phyloP scores from a whole-genome alignment of 23 red algal genomes.

The Gracilaria gracilis region DNA sequence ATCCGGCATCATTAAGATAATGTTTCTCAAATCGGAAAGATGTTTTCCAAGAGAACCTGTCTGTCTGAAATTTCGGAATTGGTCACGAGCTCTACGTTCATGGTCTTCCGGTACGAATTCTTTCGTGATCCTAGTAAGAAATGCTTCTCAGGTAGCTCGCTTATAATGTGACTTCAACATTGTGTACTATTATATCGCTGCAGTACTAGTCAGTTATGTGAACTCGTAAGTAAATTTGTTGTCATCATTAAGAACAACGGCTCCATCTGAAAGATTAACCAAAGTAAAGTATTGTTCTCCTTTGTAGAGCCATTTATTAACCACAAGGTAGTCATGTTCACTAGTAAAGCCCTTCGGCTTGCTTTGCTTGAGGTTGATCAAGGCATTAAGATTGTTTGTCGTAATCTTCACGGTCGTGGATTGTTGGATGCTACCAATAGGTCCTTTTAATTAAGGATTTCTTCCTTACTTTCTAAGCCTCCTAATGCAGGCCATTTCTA shows the following conservation, averaged over 20 bases:
- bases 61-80: background rate
- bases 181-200: constrained; percentile 31
- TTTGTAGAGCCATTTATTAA: constrained; percentile 11
- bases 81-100: background rate
- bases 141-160: background rate
- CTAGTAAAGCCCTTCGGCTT: background rate
- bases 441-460: too few species aligned
- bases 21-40: background rate
- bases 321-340: background rate
- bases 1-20: background rate
- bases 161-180: background rate
- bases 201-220: background rate
- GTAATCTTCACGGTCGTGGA: too few species aligned
- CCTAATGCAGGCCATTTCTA: too few species aligned
- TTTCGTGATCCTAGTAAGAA: background rate
- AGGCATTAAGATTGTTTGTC: too few species aligned
- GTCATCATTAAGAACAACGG: background rate
- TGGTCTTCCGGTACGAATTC: constrained; percentile 23
- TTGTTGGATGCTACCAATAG: too few species aligned
- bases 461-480: too few species aligned
- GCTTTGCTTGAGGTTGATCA: constrained; percentile 31
- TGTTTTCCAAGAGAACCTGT: background rate
- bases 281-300: constrained; percentile 12
- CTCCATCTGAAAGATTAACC: background rate
- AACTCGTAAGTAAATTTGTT: background rate